Evolutionary conservation across 805 yeast genomes (phyloP), one percentile per base, ranked within the genome.

Genomic region (Lipomyces yamanashiensis): DNA sequence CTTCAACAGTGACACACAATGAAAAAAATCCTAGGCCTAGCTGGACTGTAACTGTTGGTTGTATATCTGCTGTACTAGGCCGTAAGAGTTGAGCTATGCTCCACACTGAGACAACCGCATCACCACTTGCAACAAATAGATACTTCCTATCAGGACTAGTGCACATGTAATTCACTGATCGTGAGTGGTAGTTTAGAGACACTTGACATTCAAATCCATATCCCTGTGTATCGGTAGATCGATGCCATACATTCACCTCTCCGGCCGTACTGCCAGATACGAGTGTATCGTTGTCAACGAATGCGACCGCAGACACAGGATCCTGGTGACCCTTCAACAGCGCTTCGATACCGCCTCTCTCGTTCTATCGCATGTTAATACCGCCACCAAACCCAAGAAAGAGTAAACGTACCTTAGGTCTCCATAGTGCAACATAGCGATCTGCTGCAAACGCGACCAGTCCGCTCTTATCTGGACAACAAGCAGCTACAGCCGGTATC

Each of bases 361-460:
- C 67, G 45, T 55, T 59, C 65, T 64, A 37, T 7, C 43, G 3
- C 10, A 12, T 28, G 9, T n/a, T 17, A 54, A 23, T 48, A 2
- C 7, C 47, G 12, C 12, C 47, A 7, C 28, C 47, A 13, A n/a
- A 9, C n/a, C 13, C 28, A 50, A 41, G 34, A 23, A 45, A 21
- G 8, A 28, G 36, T 2, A 12, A 28, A 33, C 62, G 41, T 36
- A 78, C 77, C 19, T 83, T 72, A 1, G 92, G 89, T n/a, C 82
- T 77, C 87, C 91, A 88, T 44, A 90, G 74, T 0, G 93, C 91
- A 55, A 89, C 78, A 17, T 84, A 81, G 49, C 78, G 80, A 1
- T 85, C 84, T 0, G 95, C 90, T 7, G 92, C 96, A 74, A 80
- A 90, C 0, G 95, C 96, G 7, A 88, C 80, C 4, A 82, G 60